Evolutionary conservation across 192 early-diverging fungal genomes (phyloP), one percentile per base, ranked within the genome.

Genomic region (Cetraspora pellucida): DNA sequence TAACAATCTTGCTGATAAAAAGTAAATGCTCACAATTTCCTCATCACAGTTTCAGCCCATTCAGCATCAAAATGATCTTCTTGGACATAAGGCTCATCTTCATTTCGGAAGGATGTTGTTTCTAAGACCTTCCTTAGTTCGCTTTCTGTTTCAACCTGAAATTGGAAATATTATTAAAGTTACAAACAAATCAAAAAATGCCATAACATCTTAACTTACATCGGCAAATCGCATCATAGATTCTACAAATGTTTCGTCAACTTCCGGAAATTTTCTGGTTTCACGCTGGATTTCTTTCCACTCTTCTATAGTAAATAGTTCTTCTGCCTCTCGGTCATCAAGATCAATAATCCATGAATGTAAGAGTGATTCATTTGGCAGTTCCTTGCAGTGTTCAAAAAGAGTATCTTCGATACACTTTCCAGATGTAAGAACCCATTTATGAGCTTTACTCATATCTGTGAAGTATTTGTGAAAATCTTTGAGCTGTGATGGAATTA

Each of bases 141-240:
- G 21, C 52, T 54, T 46, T 65, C 55, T 59, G 8, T 77, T 77
- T 54, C 69, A 54, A 70, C 76, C 76, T 77, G 69, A 70, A 71
- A 70, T 77, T 77, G 13, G 16, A 14, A 77, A 68, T 69, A 69
- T 44, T 25, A 68, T 78, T 25, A 72, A 72, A 16, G 67, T 59
- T 72, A 61, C 72, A 55, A 28, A 78, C 17, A 71, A 72, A 78
- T 72, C 5, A n/a, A 72, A 64, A 61, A 72, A 70, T 71, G 54
- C 23, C 49, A 70, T 19, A 54, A 44, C 57, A 52, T 61, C 43
- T 70, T 30, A 52, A 78, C 59, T 72, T 60, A 78, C 69, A 37
- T 72, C 58, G 8, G 77, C 28, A 72, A 78, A 78, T 70, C 77
- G 59, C 67, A 65, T 72, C 44, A 78, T 78, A 59, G 55, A 78